Conservation (phyloP, 176 grass and related monocot species). For the Stipa capillata region DNA sequence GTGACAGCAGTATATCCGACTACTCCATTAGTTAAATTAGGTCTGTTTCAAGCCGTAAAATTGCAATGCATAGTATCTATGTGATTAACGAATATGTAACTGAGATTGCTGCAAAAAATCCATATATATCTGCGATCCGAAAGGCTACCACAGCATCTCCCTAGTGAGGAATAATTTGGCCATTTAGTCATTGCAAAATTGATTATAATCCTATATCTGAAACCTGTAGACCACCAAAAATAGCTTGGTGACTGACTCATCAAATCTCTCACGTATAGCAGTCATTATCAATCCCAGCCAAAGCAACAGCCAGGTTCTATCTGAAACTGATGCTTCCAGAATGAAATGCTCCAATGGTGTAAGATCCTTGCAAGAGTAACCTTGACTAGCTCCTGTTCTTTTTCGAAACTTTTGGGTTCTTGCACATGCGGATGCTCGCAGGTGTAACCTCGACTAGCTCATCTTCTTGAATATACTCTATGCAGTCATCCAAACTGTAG, state of each 20-base stretch:
- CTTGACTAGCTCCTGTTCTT: conserved; percentile 5
- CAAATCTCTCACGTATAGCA: background rate
- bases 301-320: background rate
- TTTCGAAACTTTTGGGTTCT: conserved; percentile 83
- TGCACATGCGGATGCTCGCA: conserved; percentile 68
- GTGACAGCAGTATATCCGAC: too few species aligned
- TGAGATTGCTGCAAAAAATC: background rate
- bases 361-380: background rate
- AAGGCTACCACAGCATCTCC: background rate
- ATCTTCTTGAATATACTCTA: conserved; percentile 97
- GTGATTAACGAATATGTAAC: too few species aligned
- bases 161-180: background rate
- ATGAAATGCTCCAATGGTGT: background rate
- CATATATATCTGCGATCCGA: background rate
- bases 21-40: too few species aligned
- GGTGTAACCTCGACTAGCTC: conserved; percentile 92
- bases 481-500: conserved; percentile 97
- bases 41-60: too few species aligned
- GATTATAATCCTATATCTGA: conserved; percentile 25
- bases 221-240: background rate
- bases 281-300: background rate
- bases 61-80: too few species aligned
- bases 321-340: background rate
- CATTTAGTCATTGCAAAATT: background rate
- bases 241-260: background rate